phyloP scores from a whole-genome alignment of 345 rosid species.

The Reutealis trisperma region DNA sequence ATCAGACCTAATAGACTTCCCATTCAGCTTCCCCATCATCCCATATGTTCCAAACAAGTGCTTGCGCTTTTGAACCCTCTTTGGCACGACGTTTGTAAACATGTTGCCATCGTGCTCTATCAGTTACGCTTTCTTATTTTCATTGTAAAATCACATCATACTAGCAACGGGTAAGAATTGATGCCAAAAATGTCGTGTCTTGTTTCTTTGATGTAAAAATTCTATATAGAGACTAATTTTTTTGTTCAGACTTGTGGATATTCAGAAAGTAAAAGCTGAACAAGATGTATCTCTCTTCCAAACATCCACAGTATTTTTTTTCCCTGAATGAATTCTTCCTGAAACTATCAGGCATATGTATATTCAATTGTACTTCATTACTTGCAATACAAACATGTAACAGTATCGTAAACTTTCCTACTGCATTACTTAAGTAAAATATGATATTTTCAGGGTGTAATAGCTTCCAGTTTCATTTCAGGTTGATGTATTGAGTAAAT shows the following conservation, averaged over 20 bases:
- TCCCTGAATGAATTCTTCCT: not conserved
- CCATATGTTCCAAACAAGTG: no score
- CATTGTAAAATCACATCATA: not conserved
- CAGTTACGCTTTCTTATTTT: not conserved
- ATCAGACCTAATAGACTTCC: no score
- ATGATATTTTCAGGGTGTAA: not conserved
- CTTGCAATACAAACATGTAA: not conserved
- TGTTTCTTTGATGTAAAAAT: not conserved
- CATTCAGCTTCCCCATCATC: no score
- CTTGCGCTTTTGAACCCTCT: no score
- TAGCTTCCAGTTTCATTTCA: conserved; percentile 33
- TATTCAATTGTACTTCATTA: not conserved
- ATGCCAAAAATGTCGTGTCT: not conserved
- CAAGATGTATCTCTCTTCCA: not conserved
- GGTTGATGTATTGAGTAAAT: conserved; percentile 79
- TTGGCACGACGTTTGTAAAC: no score
- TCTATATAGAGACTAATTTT: not conserved
- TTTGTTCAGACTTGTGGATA: not conserved
- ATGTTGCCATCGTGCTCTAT: no score
- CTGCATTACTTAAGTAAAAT: not conserved
- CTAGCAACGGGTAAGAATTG: not conserved
- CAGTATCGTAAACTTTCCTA: not conserved
- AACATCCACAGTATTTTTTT: not conserved
- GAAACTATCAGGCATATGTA: not conserved
- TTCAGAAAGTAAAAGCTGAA: not conserved